A percentile compares a stretch with the other conserved stretches of the same genome.
Conservation (phyloP, 768 basidiomycete species). For the Amanita fuliginea region DNA sequence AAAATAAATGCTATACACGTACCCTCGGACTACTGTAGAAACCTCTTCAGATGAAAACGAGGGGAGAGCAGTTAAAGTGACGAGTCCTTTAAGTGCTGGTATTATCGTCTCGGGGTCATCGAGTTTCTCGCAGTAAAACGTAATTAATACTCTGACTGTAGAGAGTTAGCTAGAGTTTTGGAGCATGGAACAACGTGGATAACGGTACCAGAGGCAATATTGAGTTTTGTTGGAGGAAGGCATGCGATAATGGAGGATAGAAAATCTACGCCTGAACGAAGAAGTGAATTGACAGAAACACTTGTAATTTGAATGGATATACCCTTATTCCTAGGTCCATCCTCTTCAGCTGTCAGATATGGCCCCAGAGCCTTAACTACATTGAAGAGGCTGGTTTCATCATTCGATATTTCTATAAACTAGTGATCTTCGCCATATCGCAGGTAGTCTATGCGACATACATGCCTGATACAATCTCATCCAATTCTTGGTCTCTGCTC, state of each 20-base stretch:
- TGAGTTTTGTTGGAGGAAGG: constrained; percentile 54
- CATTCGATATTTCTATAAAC: constrained; percentile 35
- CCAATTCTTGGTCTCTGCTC: constrained; percentile 46
- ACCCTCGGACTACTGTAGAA: constrained; percentile 52
- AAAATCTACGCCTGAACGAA: constrained; percentile 64
- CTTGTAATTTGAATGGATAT: neutral
- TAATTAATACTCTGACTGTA: constrained; percentile 69
- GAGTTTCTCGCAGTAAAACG: constrained; percentile 80
- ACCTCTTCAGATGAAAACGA: constrained; percentile 58
- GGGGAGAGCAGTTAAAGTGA: constrained; percentile 50
- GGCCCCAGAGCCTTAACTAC: constrained; percentile 83
- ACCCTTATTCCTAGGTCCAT: constrained; percentile 74
- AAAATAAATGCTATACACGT: neutral
- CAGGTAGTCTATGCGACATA: constrained; percentile 6
- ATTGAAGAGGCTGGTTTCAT: constrained; percentile 50
- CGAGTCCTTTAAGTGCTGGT: constrained; percentile 70
- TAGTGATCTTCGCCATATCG: constrained; percentile 6
- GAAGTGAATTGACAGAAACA: neutral
- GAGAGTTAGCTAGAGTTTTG: constrained; percentile 6
- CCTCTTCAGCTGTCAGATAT: constrained; percentile 82
- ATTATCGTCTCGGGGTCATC: constrained; percentile 80
- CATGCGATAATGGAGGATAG: constrained; percentile 59
- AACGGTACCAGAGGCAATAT: constrained; percentile 68
- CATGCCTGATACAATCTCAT: constrained; percentile 50
- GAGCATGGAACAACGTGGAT: neutral